Percentiles rank a stretch among this genome's conserved stretches.
Evolutionary conservation across 129 eudicot genomes (phyloP).

Genomic region (Arctium minus): DNA sequence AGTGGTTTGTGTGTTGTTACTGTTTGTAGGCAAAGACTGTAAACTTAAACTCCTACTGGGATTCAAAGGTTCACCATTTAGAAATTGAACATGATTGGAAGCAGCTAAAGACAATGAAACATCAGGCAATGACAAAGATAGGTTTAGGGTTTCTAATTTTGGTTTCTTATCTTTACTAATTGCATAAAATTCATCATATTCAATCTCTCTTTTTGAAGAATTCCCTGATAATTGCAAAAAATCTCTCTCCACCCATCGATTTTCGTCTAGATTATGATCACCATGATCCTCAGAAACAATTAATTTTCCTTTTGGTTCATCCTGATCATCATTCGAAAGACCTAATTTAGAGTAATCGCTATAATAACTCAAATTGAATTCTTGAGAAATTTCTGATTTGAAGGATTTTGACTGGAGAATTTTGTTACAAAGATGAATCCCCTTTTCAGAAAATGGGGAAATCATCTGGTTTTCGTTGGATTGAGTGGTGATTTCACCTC

Average conservation of each 20-base stretch:
- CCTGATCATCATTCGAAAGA: conserved; percentile 32
- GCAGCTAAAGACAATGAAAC: conserved; percentile 58
- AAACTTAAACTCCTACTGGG: conserved; percentile 62
- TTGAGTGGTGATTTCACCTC: conserved; percentile 27
- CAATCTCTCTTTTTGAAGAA: conserved; percentile 53
- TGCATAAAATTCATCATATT: conserved; percentile 30
- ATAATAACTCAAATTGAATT: too few species aligned
- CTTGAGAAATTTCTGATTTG: conserved; percentile 21
- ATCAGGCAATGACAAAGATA: conserved; percentile 64
- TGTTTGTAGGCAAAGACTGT: conserved; percentile 35
- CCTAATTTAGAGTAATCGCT: too few species aligned
- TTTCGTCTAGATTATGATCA: conserved; percentile 20
- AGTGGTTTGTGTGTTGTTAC: conserved; percentile 47
- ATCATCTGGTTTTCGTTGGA: conserved; percentile 15
- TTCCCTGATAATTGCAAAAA: conserved; percentile 57
- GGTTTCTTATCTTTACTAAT: conserved; percentile 59
- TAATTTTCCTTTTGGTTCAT: conserved; percentile 47
- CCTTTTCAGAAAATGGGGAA: conserved; percentile 43
- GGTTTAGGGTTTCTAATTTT: conserved; percentile 59
- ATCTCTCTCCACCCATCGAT: conserved; percentile 72
- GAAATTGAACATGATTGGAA: conserved; percentile 35
- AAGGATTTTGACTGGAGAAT: conserved; percentile 26
- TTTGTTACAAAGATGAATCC: background rate
- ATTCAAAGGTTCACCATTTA: conserved; percentile 38
- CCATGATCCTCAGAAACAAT: conserved; percentile 47